Conservation (phyloP, 2,329 filamentous ascomycete genomes). For the Pochonia chlamydosporia region DNA sequence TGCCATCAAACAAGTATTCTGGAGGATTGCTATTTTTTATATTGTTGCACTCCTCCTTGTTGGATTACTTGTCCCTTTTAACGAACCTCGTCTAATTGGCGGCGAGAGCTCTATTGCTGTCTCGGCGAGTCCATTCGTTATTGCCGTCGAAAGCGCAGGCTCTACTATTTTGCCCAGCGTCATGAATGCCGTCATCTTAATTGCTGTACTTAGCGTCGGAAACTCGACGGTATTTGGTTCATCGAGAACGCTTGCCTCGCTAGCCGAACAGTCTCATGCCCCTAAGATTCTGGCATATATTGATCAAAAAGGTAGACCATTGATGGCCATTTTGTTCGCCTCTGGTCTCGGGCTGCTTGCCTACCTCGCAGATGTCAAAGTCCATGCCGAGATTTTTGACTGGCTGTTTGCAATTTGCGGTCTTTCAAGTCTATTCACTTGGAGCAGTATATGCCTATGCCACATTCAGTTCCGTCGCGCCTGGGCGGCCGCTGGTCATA, state of each 20-base stretch:
- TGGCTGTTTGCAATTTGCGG: conserved; percentile 77
- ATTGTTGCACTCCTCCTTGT: conserved; percentile 75
- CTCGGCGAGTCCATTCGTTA: conserved; percentile 84
- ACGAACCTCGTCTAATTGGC: conserved; percentile 56
- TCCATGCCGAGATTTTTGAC: conserved; percentile 60
- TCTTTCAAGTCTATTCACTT: conserved; percentile 70
- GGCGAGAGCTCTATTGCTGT: conserved; percentile 53
- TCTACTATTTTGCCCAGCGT: conserved; percentile 77
- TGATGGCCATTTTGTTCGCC: conserved; percentile 65
- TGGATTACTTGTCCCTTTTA: conserved; percentile 74
- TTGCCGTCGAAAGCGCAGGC: conserved; percentile 79
- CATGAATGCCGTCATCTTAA: conserved; percentile 93
- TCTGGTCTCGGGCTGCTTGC: conserved; percentile 66
- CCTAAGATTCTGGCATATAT: conserved; percentile 74
- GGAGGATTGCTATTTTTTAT: conserved; percentile 89
- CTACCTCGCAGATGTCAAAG: conserved; percentile 61
- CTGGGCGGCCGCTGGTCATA: conserved; percentile 64
- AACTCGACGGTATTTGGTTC: conserved; percentile 91
- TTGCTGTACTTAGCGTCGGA: conserved; percentile 84
- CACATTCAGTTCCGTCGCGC: conserved; percentile 86
- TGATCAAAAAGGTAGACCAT: conserved; percentile 73
- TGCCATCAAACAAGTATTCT: conserved; percentile 90
- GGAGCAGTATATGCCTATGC: conserved; percentile 79
- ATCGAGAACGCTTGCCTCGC: conserved; percentile 80
- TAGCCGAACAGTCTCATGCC: conserved; percentile 82